Conservation (phyloP, 192 early-diverging fungal genomes). For the Umbelopsis vinacea region DNA sequence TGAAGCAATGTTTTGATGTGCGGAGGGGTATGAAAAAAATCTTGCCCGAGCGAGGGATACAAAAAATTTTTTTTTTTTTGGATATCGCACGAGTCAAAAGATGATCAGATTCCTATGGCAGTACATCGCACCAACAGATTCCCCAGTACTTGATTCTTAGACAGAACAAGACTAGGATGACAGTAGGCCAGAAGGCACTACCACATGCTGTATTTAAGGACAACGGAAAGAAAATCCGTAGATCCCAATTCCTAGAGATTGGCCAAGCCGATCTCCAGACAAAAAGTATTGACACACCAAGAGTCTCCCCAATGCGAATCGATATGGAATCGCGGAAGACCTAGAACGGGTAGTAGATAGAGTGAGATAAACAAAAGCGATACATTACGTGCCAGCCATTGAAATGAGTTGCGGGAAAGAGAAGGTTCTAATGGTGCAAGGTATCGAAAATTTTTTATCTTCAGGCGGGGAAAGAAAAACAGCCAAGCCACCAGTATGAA, state of each 20-base stretch:
- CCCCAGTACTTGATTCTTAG: slow-evolving; percentile 16
- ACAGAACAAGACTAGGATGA: neutral
- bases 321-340: slow-evolving; percentile 7
- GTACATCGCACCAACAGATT: slow-evolving; percentile 8
- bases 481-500: neutral
- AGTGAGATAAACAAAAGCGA: neutral
- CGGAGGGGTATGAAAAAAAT: neutral
- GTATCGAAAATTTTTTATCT: slow-evolving; percentile 4
- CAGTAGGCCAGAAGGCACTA: neutral
- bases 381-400: slow-evolving; percentile 24
- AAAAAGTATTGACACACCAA: slow-evolving; percentile 24
- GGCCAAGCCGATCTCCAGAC: neutral
- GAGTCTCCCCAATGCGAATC: slow-evolving; percentile 15
- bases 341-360: neutral
- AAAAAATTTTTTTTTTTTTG: neutral
- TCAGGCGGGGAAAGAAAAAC: slow-evolving; percentile 12
- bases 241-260: slow-evolving; percentile 12
- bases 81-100: neutral
- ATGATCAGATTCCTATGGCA: too few species aligned
- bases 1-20: slow-evolving; percentile 31
- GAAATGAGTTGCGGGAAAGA: slow-evolving; percentile 22
- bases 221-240: slow-evolving; percentile 17
- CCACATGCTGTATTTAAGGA: slow-evolving; percentile 30
- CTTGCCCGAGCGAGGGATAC: neutral
- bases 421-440: neutral